Evolutionary conservation across 805 yeast species (phyloP).

Genomic region (Sungouiozyma intestinalis): DNA sequence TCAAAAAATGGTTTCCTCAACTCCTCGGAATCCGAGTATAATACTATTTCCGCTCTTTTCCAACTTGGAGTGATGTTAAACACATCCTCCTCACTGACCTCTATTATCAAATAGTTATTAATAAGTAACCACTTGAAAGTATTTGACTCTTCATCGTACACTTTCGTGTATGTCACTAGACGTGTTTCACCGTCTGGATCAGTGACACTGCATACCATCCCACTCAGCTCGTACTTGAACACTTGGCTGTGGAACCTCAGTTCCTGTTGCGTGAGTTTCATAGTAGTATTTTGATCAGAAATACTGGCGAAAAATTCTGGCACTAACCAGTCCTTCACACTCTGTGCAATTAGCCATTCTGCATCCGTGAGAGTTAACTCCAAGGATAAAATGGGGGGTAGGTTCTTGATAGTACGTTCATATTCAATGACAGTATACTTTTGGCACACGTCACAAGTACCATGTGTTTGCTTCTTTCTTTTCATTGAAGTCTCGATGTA

Average conservation of each 20-base stretch:
- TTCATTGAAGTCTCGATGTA: constrained; percentile 56
- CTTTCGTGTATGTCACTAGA: constrained; percentile 47
- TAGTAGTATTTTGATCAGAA: constrained; percentile 30
- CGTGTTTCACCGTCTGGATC: constrained; percentile 41
- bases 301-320: constrained; percentile 46
- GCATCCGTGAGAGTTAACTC: constrained; percentile 46
- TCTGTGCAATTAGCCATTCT: constrained; percentile 43
- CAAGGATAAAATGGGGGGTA: constrained; percentile 57
- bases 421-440: constrained; percentile 46
- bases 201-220: constrained; percentile 58
- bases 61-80: constrained; percentile 61
- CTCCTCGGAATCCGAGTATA: constrained; percentile 47
- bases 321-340: constrained; percentile 47
- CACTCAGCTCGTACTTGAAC: constrained; percentile 50
- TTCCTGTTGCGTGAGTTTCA: constrained; percentile 28
- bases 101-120: constrained; percentile 82
- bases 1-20: constrained; percentile 36
- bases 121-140: constrained; percentile 62
- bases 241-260: constrained; percentile 21
- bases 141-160: constrained; percentile 28
- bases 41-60: constrained; percentile 70
- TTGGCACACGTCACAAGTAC: constrained; percentile 44
- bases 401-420: constrained; percentile 37
- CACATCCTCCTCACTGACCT: constrained; percentile 67
- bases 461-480: constrained; percentile 38